Evolutionary conservation across 768 basidiomycete genomes (phyloP), one percentile per base, ranked within the genome.

Genomic region (Psilocybe azurescens): DNA sequence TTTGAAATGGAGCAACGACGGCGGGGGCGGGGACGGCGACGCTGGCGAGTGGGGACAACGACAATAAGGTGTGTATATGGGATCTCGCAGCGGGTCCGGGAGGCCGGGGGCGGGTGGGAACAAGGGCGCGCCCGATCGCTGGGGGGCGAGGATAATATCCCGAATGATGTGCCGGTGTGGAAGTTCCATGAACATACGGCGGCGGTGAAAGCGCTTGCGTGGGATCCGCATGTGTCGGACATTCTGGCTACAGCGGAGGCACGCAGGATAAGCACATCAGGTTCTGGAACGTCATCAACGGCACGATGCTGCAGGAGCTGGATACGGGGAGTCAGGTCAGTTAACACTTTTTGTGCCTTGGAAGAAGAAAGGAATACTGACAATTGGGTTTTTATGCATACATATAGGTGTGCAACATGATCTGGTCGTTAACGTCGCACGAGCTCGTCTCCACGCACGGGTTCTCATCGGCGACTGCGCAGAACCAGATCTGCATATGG

Each of bases 381-480:
- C 24, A 46, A 47, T 29, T 59, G 8, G 8, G 36, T 50, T 51
- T 49, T 75, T 4, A 63, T 57, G 20, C 20, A 16, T 75, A 10
- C 56, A 54, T 53, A 11, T 32, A 97, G 94, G 94, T 98, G 46
- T 98, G 96, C 81, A 99, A 99, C 78, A 87, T 99, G 58, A 93
- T 95, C 62, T 99, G 95, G 95, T 95, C 94, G 0, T 78, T 89
- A n/a, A n/a, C n/a, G n/a, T n/a, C n/a, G n/a, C n/a, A n/a, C n/a
- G n/a, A n/a, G n/a, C n/a, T n/a, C n/a, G 97, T 99, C 30, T 97
- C 96, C 10, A 99, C 97, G 0, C 97, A 99, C 68, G 97, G 97
- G 1, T 99, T 95, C 78, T 96, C 94, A 11, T 92, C 90, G 5
- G 94, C 94, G 2, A 89, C 94, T 0, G 91, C 95, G 1, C 95